Percentiles rank a stretch among this genome's conserved stretches.
These are phyloP conservation scores for Leonotis leonurus DNA, from an alignment of 257 asterid species.

Conservation along the genomic window DNA sequence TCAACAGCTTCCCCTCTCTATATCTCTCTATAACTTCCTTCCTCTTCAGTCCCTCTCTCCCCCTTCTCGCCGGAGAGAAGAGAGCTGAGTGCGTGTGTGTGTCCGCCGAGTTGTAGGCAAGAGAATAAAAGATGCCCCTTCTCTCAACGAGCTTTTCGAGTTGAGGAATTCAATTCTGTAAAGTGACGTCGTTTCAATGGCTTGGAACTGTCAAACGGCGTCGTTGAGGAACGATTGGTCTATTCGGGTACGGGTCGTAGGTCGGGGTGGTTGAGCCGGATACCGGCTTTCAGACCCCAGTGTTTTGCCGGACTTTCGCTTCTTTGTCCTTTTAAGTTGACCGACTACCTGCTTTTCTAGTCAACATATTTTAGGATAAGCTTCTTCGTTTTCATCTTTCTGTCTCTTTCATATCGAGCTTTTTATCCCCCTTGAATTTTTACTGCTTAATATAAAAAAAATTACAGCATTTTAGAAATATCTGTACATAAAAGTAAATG, in stretches of 20 bases:
- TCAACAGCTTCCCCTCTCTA: slow-evolving; percentile 10
- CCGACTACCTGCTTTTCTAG: not conserved
- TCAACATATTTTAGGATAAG: not conserved
- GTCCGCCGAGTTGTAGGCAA: slow-evolving; percentile 29
- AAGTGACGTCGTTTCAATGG: slow-evolving; percentile 21
- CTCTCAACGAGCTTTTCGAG: slow-evolving; percentile 7
- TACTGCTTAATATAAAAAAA: not conserved
- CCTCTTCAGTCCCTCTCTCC: slow-evolving; percentile 5
- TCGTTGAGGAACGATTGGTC: not conserved
- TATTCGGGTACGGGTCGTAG: slow-evolving; percentile 7
- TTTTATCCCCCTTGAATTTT: not conserved
- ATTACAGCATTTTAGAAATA: too few relatives aligned
- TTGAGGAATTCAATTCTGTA: slow-evolving; percentile 17
- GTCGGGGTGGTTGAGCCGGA: slow-evolving; percentile 1
- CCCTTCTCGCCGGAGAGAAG: slow-evolving; percentile 27
- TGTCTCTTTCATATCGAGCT: not conserved
- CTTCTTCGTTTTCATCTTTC: not conserved
- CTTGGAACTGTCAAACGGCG: not conserved
- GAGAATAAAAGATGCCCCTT: slow-evolving; percentile 17
- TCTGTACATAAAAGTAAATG: too few relatives aligned
- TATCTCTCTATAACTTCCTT: not conserved
- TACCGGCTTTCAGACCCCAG: slow-evolving; percentile 16
- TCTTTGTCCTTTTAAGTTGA: slow-evolving; percentile 18
- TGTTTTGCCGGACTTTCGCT: slow-evolving; percentile 18
- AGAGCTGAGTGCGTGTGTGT: slow-evolving; percentile 21